Percentiles rank a stretch among this genome's conserved stretches.
These are phyloP conservation scores for Pilasporangium apinafurcum DNA, from an alignment of 352 stramenopile species.

Conservation along the genomic window DNA sequence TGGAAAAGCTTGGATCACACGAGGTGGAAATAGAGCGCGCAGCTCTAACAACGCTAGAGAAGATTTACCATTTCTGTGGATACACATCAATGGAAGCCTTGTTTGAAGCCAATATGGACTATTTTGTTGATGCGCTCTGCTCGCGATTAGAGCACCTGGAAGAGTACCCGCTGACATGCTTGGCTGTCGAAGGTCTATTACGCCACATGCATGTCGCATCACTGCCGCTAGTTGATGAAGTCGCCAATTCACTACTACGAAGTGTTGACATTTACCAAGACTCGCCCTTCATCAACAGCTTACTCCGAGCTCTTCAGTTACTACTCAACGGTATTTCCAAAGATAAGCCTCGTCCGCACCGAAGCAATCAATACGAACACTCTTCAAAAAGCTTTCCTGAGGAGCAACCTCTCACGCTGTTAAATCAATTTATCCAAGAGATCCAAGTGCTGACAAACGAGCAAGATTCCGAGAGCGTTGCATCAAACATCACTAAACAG, in stretches of 20 bases:
- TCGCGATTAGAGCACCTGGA: slow-evolving; percentile 66
- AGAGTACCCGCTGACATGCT: slow-evolving; percentile 56
- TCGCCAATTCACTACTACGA: slow-evolving; percentile 54
- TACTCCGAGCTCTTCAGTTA: slow-evolving; percentile 59
- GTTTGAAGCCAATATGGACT: slow-evolving; percentile 83
- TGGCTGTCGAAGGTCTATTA: slow-evolving; percentile 72
- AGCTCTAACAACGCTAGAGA: slow-evolving; percentile 59
- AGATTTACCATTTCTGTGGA: slow-evolving; percentile 52
- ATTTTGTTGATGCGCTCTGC: slow-evolving; percentile 80
- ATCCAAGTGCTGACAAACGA: slow-evolving; percentile 45
- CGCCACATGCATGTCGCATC: slow-evolving; percentile 54
- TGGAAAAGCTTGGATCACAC: slow-evolving; percentile 73
- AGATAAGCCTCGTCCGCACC: slow-evolving; percentile 5
- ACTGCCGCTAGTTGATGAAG: slow-evolving; percentile 73
- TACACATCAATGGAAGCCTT: slow-evolving; percentile 53
- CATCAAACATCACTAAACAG: background rate
- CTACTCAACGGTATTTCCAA: slow-evolving; percentile 38
- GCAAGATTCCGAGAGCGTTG: slow-evolving; percentile 7
- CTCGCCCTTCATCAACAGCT: slow-evolving; percentile 29
- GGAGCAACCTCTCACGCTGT: slow-evolving; percentile 8
- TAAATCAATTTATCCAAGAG: slow-evolving; percentile 56
- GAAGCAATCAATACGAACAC: slow-evolving; percentile 1
- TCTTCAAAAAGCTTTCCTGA: background rate
- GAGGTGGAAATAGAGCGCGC: slow-evolving; percentile 58
- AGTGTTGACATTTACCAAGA: slow-evolving; percentile 78